Percentiles rank a stretch among this genome's conserved stretches.
Evolutionary conservation across 192 early-diverging fungal genomes (phyloP).

Genomic region (Chytriomyces sp.): DNA sequence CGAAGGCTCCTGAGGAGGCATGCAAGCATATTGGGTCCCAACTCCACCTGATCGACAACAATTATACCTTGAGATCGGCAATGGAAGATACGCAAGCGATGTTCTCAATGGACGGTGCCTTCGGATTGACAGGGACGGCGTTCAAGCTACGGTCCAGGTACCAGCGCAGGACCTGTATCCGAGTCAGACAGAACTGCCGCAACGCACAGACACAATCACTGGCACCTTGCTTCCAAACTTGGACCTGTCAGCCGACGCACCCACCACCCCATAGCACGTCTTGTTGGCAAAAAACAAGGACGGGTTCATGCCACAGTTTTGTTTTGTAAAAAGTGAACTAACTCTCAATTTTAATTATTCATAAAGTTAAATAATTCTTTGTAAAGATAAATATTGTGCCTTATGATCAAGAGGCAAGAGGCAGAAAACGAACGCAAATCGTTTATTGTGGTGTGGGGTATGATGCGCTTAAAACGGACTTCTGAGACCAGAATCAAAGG

Average conservation of each 20-base stretch:
- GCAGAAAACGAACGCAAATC: too few relatives aligned
- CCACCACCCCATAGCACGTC: constrained; percentile 65
- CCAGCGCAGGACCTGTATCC: constrained; percentile 11
- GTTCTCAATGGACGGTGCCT: constrained; percentile 23
- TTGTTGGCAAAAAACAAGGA: constrained; percentile 13
- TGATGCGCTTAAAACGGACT: too few relatives aligned
- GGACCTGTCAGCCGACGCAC: constrained; percentile 69
- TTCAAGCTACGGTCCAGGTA: constrained; percentile 40
- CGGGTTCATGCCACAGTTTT: neutral
- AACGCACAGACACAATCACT: constrained; percentile 61
- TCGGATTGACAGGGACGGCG: constrained; percentile 52
- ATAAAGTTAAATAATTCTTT: too few relatives aligned
- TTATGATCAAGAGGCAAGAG: too few relatives aligned
- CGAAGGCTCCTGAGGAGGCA: neutral
- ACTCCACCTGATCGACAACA: too few relatives aligned
- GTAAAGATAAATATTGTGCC: too few relatives aligned
- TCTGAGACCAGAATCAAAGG: too few relatives aligned
- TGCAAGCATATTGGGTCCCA: neutral
- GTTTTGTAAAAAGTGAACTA: too few relatives aligned
- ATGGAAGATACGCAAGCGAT: constrained; percentile 16
- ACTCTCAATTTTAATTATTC: too few relatives aligned
- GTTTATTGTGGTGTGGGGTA: too few relatives aligned
- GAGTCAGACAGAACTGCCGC: neutral
- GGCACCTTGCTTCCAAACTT: constrained; percentile 88
- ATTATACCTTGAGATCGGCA: neutral